Base-by-base conservation (phyloP, 2,329 filamentous ascomycete genomes). In the Beauveria pseudobassiana region DNA sequence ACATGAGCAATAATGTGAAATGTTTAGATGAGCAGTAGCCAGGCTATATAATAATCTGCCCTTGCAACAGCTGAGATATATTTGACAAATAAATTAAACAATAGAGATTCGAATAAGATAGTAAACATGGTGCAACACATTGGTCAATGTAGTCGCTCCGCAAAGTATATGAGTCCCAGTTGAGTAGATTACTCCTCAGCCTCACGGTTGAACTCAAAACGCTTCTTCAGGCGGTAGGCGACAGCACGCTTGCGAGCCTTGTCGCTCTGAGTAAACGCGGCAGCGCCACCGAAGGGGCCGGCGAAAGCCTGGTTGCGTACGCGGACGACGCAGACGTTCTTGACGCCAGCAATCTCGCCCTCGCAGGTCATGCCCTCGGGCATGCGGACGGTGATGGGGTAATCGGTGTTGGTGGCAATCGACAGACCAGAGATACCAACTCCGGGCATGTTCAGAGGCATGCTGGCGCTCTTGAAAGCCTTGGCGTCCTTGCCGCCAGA, bases 221-320 rank as follows among this genome's bases (percentile, higher is more conserved):
- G 60, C 60, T 62, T 62, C 59, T 62, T 62, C 43, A 50, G 40
- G 16, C 48, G 53, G 48, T 43, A 84, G 67, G 80, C 81, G 58
- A 86, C 72, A 45, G 83, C 82, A 52, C 83, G 77, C 81, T 85
- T 86, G 75, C 79, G 77, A 42, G 79, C 80, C 5, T 76, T 78
- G 9, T 78, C 54, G 60, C 77, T 79, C 77, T 84, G 81, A 8
- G 82, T 85, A 72, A 87, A 87, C 26, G 82, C 84, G 38, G 79
- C 83, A 10, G 80, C 82, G 62, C 85, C 84, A 69, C 85, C 84
- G 65, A 87, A 87, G 49, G 85, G 85, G 9, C 84, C 84, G 5
- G 84, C 82, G 20, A 79, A 71, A 7, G 84, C 82, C 8, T 72
- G 67, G 75, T 88, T 88, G 69, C 82, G 79, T 64, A 87, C 74